These are phyloP conservation scores for Lactarius psammicola DNA, from an alignment of 768 basidiomycete genomes.

Conservation along the genomic window DNA sequence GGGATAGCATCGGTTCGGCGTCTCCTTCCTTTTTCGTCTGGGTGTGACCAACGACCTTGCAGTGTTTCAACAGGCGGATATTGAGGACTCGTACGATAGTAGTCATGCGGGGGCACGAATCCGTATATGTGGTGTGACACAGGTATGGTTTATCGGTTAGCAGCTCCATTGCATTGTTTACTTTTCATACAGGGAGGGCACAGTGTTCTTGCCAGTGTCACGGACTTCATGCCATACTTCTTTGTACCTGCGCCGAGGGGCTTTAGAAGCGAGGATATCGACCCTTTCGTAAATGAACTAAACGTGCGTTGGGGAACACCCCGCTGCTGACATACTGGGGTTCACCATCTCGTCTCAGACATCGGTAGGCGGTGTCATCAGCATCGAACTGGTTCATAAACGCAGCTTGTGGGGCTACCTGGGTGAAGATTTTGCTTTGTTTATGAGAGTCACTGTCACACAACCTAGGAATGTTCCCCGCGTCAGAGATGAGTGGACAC, in stretches of 20 bases:
- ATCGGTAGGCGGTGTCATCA: conserved; percentile 41
- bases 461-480: conserved; percentile 80
- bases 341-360: conserved; percentile 7
- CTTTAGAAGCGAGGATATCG: conserved; percentile 65
- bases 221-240: conserved; percentile 88
- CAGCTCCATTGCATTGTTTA: neutral
- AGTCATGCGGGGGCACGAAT: conserved; percentile 44
- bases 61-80: conserved; percentile 98
- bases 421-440: conserved; percentile 75
- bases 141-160: conserved; percentile 45
- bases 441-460: conserved; percentile 78
- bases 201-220: conserved; percentile 83
- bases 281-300: conserved; percentile 61
- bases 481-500: conserved; percentile 78
- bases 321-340: neutral
- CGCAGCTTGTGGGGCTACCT: conserved; percentile 85
- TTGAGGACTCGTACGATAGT: conserved; percentile 62
- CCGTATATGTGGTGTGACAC: conserved; percentile 89
- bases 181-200: conserved; percentile 62
- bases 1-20: conserved; percentile 65
- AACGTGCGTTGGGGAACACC: conserved; percentile 55
- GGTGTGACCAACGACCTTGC: neutral
- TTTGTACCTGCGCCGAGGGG: conserved; percentile 87
- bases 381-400: conserved; percentile 59
- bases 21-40: neutral